Evolutionary conservation across 139 green algal genomes (phyloP), one percentile per base, ranked within the genome.

Genomic region (Picochlorum sp.): DNA sequence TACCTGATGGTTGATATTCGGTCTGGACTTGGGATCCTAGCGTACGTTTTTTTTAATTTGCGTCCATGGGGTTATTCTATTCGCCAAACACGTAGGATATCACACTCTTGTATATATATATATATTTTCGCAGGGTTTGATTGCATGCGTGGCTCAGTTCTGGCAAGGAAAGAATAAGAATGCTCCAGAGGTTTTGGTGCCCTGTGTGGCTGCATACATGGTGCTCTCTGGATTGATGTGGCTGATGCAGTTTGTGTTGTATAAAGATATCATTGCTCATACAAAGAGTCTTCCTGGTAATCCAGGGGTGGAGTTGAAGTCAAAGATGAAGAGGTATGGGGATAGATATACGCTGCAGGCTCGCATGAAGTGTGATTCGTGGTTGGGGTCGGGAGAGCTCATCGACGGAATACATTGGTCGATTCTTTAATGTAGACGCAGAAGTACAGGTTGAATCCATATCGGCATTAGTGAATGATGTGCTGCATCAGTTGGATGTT

Each of bases 91-190:
- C 0, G 8, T 11, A 0, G 7, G 0, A 11, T 0, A 14, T 4
- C 8, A 41, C 1, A 9, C 34, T 41, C 34, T 4, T 41, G 9
- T 41, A 11, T 41, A 13, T 0, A 41, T 11, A 41, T 11, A 11
- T 37, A 7, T 37, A 4, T 7, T 37, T 37, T 37, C 32, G 59
- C 81, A 92, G 85, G 32, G 85, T 84, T 50, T 15, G 1, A 30
- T 81, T 3, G 86, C 85, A 4, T 41, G 82, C 30, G 69, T 87
- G n/a, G 75, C 81, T 2, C 86, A 94, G 61, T 94, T 92, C 67
- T 86, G 80, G 21, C 80, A 82, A 0, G 73, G 76, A 20, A 89
- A 92, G 69, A 79, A 85, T 34, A 83, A 80, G 1, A 71, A 55
- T 28, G 85, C 78, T 63, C 86, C 71, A 66, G 79, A 59, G 62